These are phyloP conservation scores for Parachaetomium inaequale DNA, from an alignment of 495 filamentous ascomycete genomes.

Conservation along the genomic window DNA sequence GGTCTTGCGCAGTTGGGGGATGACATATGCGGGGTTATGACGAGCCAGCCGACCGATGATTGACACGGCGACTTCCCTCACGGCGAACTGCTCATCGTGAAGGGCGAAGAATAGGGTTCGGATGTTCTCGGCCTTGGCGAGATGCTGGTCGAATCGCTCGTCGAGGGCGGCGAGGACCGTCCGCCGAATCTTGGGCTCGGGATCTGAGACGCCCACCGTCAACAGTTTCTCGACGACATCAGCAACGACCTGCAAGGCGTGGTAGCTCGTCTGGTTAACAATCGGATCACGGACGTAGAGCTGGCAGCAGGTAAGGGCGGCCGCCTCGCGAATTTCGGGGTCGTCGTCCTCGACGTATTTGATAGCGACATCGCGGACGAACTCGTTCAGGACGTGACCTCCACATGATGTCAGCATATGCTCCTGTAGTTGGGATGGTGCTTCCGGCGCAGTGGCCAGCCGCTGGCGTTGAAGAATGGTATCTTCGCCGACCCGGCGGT, in stretches of 20 bases:
- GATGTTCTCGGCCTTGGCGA: slow-evolving; percentile 94
- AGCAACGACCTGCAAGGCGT: slow-evolving; percentile 92
- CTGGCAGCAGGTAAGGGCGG: slow-evolving; percentile 95
- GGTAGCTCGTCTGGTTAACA: slow-evolving; percentile 93
- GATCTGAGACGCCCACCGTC: slow-evolving; percentile 89
- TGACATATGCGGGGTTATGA: slow-evolving; percentile 94
- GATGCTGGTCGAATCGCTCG: slow-evolving; percentile 87
- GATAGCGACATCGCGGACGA: slow-evolving; percentile 96
- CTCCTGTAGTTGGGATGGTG: not conserved
- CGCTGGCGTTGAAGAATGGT: not conserved
- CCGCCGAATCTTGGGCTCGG: slow-evolving; percentile 79
- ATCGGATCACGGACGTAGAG: slow-evolving; percentile 95
- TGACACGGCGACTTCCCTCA: slow-evolving; percentile 88
- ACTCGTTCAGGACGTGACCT: slow-evolving; percentile 94
- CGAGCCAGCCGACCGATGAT: slow-evolving; percentile 91
- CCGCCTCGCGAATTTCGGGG: slow-evolving; percentile 86
- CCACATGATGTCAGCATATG: slow-evolving; percentile 22
- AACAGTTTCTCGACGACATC: slow-evolving; percentile 96
- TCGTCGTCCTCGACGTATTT: slow-evolving; percentile 96
- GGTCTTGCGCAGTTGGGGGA: slow-evolving; percentile 87
- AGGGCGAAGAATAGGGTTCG: slow-evolving; percentile 90
- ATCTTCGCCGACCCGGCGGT: no score
- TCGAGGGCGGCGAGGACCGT: slow-evolving; percentile 87
- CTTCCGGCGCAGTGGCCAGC: not conserved
- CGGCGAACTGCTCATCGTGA: slow-evolving; percentile 90